Evolutionary conservation across 768 basidiomycete species (phyloP).

Genomic region (Pulveroboletus sp.): DNA sequence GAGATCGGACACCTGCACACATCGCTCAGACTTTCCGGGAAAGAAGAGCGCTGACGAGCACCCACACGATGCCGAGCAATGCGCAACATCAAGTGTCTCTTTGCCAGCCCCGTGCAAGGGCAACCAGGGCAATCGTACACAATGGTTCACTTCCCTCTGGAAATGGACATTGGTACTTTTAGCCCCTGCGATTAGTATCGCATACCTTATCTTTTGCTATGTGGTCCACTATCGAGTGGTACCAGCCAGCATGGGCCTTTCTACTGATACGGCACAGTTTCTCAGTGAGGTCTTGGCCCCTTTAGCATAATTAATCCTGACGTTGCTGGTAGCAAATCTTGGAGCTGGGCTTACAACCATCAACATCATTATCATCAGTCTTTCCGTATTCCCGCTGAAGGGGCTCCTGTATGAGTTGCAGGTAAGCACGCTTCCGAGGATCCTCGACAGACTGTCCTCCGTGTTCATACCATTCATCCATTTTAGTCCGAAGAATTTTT

Average conservation of each 20-base stretch:
- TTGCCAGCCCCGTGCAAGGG: not conserved
- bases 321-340: conserved; percentile 1
- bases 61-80: not conserved
- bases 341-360: conserved; percentile 11
- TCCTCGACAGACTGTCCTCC: too few relatives aligned
- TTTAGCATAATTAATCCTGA: not conserved
- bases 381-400: conserved; percentile 11
- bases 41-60: not conserved
- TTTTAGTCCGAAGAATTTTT: conserved; percentile 19
- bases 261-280: conserved; percentile 4
- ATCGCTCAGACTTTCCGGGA: not conserved
- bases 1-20: not conserved
- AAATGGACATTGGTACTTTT: conserved; percentile 7
- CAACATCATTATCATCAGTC: conserved; percentile 15
- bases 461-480: not conserved
- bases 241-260: not conserved
- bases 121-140: not conserved
- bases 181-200: not conserved
- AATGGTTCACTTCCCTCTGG: not conserved
- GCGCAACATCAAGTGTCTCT: not conserved
- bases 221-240: conserved; percentile 16
- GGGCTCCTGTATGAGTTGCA: conserved; percentile 10
- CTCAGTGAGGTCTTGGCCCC: not conserved
- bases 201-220: conserved; percentile 17
- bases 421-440: not conserved